Evolutionary conservation across 192 early-diverging fungal species (phyloP), one percentile per base, ranked within the genome.

Genomic region (Tieghemiomyces parasiticus): DNA sequence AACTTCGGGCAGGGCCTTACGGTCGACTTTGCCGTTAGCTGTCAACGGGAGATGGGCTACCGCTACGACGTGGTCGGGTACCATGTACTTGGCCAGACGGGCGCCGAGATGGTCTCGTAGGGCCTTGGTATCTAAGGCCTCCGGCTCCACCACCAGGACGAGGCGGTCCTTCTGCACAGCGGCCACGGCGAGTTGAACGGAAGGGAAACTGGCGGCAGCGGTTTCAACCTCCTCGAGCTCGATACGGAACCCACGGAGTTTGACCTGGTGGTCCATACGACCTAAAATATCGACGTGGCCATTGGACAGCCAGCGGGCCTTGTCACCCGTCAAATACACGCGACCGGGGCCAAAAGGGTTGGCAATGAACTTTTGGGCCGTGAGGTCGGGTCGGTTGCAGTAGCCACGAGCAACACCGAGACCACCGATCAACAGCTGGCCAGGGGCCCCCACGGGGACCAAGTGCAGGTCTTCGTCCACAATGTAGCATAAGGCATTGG

Each of bases 321-420:
- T 42, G 29, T 71, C 70, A 16, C 70, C 70, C 16, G 70, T 60
- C 34, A 35, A 64, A 59, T 67, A 71, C 50, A 71, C 62, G 4
- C 66, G 33, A 20, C 29, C 61, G 8, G 16, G 25, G 20, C 28
- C 42, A 42, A 70, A 73, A 10, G 69, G 69, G 52, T 73, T 67
- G 14, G 56, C 59, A 35, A 73, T 42, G 25, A 73, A 73, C 24
- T 51, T 50, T 50, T 66, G 46, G 0, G 44, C 34, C 8, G 60
- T 71, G 24, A 69, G 34, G 10, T 70, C 65, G 31, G 65, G 65
- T 3, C 49, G 46, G 48, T 70, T 70, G 9, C 65, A 53, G 34
- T 73, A 73, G 1, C 68, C 68, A 14, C 56, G 47, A 16, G 68
- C 71, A 10, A 73, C 64, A 4, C 65, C 67, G 38, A 42, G 6